A percentile compares a stretch with the other conserved stretches of the same genome.
Evolutionary conservation across 306 rosid species (phyloP).

Genomic region (Gillenia trifoliata): DNA sequence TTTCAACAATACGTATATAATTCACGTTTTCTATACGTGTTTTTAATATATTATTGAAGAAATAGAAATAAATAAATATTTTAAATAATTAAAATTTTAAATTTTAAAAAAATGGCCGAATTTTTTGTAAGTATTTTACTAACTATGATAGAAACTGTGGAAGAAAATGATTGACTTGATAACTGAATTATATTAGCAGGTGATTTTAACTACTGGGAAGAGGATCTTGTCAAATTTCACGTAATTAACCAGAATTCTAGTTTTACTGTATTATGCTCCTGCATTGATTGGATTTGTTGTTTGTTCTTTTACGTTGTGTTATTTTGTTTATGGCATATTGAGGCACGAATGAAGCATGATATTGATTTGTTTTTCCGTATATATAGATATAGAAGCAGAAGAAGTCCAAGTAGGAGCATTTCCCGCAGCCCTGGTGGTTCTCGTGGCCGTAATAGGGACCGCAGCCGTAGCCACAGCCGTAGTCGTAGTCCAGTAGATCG

Average conservation of each 20-base stretch:
- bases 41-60: no score
- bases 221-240: background rate
- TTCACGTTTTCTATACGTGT: no score
- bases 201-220: background rate
- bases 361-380: background rate
- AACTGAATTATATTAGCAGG: background rate
- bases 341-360: background rate
- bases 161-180: no score
- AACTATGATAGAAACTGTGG: no score
- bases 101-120: no score
- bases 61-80: no score
- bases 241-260: background rate
- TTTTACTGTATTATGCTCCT: background rate
- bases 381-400: conserved; percentile 51
- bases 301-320: background rate
- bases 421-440: conserved; percentile 66
- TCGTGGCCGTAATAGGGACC: conserved; percentile 49
- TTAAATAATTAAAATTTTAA: no score
- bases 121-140: no score
- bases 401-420: conserved; percentile 65
- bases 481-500: conserved; percentile 54
- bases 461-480: conserved; percentile 45
- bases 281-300: background rate
- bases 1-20: no score
- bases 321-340: background rate